Base-by-base conservation (phyloP, 2,329 filamentous ascomycete genomes). In the Chaetomium sp. region DNA sequence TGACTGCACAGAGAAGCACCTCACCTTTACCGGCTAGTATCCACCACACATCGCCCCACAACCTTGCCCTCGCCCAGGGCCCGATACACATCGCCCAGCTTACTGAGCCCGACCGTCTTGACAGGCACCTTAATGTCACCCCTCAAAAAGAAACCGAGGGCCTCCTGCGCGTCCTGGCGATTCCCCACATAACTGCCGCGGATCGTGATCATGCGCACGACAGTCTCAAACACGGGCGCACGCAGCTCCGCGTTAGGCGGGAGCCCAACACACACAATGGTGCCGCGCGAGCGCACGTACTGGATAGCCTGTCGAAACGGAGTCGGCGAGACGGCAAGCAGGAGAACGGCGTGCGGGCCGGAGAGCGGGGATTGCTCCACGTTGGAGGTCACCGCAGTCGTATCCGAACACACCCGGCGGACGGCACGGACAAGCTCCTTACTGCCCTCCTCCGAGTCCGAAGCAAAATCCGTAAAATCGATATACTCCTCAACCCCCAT, bases 121-220 rank as follows among this genome's bases (percentile, higher is more conserved):
- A 81, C 94, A 6, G 92, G 92, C 5, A 85, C 85, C 69, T 89
- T 87, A 79, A 97, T 91, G 61, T 95, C 74, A 12, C 92, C 92
- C 27, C 87, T 80, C 55, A 80, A 76, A 78, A 83, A 96, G 77
- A 96, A 96, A 63, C 96, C 91, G 60, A 97, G 78, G 2, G 92
- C 91, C 77, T 97, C 92, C 52, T 85, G 82, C 1, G 85, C 87
- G 70, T 97, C 92, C 69, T 87, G 85, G 63, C 92, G 83, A 77
- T 95, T 96, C 56, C 92, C 92, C 63, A 97, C 92, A 70, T 96
- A 96, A 65, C 85, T 90, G 58, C 91, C 91, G 77, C 89, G 89
- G 79, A 97, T 96, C 66, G 74, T 85, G 76, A 96, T 85, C 90
- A 96, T 96, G 74, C 86, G 76, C 68, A 92, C 79, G 60, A 96